Evolutionary conservation across 2,329 filamentous ascomycete genomes (phyloP).

Genomic region (Penicillium vulpinum): DNA sequence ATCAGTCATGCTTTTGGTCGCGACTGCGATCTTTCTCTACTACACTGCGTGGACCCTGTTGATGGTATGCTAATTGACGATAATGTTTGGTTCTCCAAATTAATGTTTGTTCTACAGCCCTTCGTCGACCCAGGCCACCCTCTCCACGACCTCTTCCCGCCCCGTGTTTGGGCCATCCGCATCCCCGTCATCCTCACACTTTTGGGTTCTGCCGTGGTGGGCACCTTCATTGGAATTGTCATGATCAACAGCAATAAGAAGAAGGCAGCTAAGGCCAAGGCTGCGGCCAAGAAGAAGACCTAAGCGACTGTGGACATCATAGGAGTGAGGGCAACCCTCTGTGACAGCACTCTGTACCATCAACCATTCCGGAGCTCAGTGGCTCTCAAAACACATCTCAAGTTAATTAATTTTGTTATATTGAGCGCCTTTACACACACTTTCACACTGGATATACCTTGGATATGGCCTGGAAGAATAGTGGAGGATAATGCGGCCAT

Average conservation of each 20-base stretch:
- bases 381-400: constrained; percentile 2
- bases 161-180: constrained; percentile 97
- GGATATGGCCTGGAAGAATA: background rate
- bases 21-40: constrained; percentile 76
- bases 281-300: constrained; percentile 81
- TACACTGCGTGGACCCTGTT: constrained; percentile 97
- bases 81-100: background rate
- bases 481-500: background rate
- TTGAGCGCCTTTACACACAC: background rate
- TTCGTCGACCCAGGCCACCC: constrained; percentile 95
- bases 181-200: constrained; percentile 96
- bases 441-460: background rate
- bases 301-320: constrained; percentile 41
- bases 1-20: constrained; percentile 73
- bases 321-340: background rate
- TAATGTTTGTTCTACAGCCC: constrained; percentile 59
- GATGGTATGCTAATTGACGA: constrained; percentile 65
- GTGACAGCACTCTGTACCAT: constrained; percentile 7
- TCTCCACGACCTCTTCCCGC: constrained; percentile 91
- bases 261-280: constrained; percentile 91
- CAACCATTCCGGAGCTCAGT: background rate
- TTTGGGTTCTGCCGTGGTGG: constrained; percentile 87
- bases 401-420: constrained; percentile 5
- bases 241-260: constrained; percentile 99
- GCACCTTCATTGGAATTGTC: constrained; percentile 91